These are phyloP conservation scores for Thalassiosira pacifica DNA, from an alignment of 352 stramenopile species.

Conservation along the genomic window DNA sequence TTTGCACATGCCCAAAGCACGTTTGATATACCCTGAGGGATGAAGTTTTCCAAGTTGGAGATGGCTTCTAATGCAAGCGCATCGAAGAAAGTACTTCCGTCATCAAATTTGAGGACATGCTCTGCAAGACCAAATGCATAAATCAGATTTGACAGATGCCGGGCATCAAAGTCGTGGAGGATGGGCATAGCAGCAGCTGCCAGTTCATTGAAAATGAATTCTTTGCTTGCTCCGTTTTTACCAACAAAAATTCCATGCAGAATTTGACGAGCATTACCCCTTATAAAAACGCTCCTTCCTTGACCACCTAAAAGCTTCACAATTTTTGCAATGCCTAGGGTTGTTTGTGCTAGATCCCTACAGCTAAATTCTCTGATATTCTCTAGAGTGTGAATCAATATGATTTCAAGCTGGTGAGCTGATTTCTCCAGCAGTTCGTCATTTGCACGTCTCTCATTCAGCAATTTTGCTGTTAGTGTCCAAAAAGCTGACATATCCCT, in stretches of 20 bases:
- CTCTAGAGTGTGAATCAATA: slow-evolving; percentile 10
- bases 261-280: not conserved
- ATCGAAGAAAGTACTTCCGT: not conserved
- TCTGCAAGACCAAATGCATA: not conserved
- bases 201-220: not conserved
- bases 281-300: no score
- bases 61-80: not conserved
- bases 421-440: not conserved
- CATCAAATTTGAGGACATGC: not conserved
- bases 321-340: slow-evolving; percentile 19
- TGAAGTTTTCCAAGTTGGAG: not conserved
- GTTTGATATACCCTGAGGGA: not conserved
- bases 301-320: slow-evolving; percentile 5
- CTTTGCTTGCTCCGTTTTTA: not conserved
- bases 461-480: slow-evolving; percentile 1
- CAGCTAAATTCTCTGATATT: not conserved
- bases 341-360: slow-evolving; percentile 5
- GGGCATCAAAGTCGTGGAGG: not conserved
- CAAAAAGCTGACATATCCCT: slow-evolving; percentile 19
- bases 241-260: not conserved
- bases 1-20: slow-evolving; percentile 14
- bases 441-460: not conserved
- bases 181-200: not conserved
- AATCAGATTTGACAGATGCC: not conserved
- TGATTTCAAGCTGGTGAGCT: not conserved